phyloP scores from a whole-genome alignment of 2,329 filamentous ascomycete species.

The Colletotrichum tamarilloi region DNA sequence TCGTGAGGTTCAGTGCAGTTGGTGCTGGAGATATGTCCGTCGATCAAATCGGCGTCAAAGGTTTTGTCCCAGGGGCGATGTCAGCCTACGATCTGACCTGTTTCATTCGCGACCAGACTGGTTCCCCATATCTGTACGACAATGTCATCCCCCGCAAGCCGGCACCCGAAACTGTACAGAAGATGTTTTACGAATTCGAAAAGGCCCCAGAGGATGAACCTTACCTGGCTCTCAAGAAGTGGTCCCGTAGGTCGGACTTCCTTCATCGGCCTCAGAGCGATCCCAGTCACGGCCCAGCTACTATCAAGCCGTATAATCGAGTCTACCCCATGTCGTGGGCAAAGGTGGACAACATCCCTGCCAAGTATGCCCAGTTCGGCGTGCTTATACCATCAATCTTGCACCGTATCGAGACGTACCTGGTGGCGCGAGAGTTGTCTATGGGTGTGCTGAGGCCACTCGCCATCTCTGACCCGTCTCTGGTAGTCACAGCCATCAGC shows the following conservation, averaged over 20 bases:
- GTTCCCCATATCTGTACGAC: slow-evolving; percentile 54
- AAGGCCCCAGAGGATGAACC: slow-evolving; percentile 55
- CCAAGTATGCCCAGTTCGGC: slow-evolving; percentile 59
- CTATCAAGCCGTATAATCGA: slow-evolving; percentile 54
- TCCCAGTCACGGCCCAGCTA: slow-evolving; percentile 36
- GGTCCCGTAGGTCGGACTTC: slow-evolving; percentile 69
- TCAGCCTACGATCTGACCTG: slow-evolving; percentile 36
- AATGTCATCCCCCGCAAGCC: slow-evolving; percentile 58
- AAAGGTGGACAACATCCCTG: slow-evolving; percentile 59
- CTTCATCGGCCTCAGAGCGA: slow-evolving; percentile 54
- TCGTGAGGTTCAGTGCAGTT: slow-evolving; percentile 53
- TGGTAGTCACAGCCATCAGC: slow-evolving; percentile 76
- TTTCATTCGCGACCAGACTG: slow-evolving; percentile 53
- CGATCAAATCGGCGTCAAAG: slow-evolving; percentile 44
- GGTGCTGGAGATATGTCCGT: slow-evolving; percentile 41
- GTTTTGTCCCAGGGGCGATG: slow-evolving; percentile 43
- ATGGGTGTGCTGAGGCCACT: slow-evolving; percentile 63
- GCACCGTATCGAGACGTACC: slow-evolving; percentile 72
- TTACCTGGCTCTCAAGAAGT: slow-evolving; percentile 60
- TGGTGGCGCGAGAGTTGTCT: slow-evolving; percentile 72
- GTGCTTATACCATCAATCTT: slow-evolving; percentile 79
- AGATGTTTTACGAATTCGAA: slow-evolving; percentile 45
- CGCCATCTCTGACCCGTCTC: slow-evolving; percentile 57
- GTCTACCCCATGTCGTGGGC: slow-evolving; percentile 61
- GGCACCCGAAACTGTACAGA: slow-evolving; percentile 49